Evolutionary conservation across 306 rosid genomes (phyloP), one percentile per base, ranked within the genome.

Genomic region (Psophocarpus tetragonolobus): DNA sequence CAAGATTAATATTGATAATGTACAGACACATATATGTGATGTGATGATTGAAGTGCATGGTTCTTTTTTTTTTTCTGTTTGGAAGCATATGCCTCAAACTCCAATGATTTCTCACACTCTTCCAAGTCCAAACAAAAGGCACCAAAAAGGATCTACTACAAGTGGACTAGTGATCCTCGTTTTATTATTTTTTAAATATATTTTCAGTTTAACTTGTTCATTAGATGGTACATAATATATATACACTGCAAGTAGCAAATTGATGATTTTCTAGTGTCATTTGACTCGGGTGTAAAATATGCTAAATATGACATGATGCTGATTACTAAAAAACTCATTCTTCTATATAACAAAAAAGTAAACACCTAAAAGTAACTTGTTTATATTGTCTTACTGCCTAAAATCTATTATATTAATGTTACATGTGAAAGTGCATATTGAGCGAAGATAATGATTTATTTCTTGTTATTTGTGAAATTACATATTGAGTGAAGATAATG

Each of bases 31-130:
- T 30, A 50, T 62, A 68, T 82, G 29, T 62, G 26, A 68, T 82
- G 29, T 62, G 26, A 70, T 76, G 78, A 50, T 60, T 68, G 17
- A 68, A 64, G 29, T 78, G 75, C 17, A 41, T 66, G 47, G 64
- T 41, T 50, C 68, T 32, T 18, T 17, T 1, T 45, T 66, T 32
- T 41, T 65, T 3, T 17, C n/a, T 18, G 18, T 45, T 50, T 76
- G 57, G 47, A 67, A 68, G 67, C 41, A 41, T 29, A 24, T 42
- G 66, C 45, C 51, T 42, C 60, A 77, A 75, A 70, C 42, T 61
- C 35, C 5, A 15, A 23, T 62, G 35, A 27, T 33, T 78, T 73
- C 67, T 54, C 56, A 23, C 61, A 45, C 44, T 66, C 33, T 66
- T 63, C 21, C 14, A 65, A 23, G 29, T 73, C 39, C 47, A 54